Evolutionary conservation across 805 yeast species (phyloP), one percentile per base, ranked within the genome.

Genomic region (Candida glaebosa): DNA sequence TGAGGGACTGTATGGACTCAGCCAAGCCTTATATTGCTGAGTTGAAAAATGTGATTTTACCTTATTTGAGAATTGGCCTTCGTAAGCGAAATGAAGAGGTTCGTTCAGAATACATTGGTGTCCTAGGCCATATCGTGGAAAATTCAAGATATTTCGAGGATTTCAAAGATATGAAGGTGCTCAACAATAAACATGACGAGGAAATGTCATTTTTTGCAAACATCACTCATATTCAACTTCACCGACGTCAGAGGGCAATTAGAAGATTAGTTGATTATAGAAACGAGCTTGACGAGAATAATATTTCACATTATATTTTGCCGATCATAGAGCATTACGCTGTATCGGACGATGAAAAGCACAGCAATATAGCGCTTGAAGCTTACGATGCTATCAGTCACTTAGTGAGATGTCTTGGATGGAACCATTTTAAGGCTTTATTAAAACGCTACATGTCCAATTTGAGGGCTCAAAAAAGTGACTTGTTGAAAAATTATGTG

Each of bases 291-390:
- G 60, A 76, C 0, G 77, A 77, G 18, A 63, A 67, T 28, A 82
- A 80, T 50, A 78, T 91, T 40, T 75, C 95, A 0, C 93, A 87
- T 54, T 89, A 84, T 57, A 54, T 93, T 33, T 63, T 93, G 42
- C 98, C 99, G 3, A 76, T 90, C 48, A 72, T 90, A 45, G 98
- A 93, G 65, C 81, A 79, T 46, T 88, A 82, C 61, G 88, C 85
- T 2, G 73, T 71, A 44, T 72, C 79, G 45, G 61, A 69, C 2
- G 87, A 82, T 31, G 73, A 67, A 37, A 81, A 76, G 48, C 66
- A 70, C 41, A 71, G 83, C 54, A 79, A 79, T 49, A 63, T 85
- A 45, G 71, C 83, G 18, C 76, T 81, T 57, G 93, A 84, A 47
- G 72, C 96, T 0, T 67, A 85, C 19, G 64, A 63, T 3, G 69